Base-by-base conservation (phyloP, 768 basidiomycete genomes). In the Serpula lacrymans region DNA sequence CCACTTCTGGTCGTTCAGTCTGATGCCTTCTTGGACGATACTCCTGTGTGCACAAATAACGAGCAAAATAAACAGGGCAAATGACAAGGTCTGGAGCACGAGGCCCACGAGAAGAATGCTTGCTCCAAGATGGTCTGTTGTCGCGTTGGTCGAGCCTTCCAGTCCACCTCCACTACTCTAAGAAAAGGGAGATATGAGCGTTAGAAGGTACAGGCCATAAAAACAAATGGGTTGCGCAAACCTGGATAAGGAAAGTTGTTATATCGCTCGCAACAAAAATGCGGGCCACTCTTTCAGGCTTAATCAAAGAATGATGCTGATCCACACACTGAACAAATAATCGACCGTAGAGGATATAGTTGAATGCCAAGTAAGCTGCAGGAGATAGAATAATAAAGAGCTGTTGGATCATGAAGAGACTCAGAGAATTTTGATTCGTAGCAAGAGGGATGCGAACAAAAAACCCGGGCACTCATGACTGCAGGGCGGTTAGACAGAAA, bases 261-360 rank as follows among this genome's bases (percentile, higher is more conserved):
- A 55, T 17, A 38, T 64, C 61, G 16, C 60, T 58, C 27, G 49
- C 5, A 30, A 63, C 22, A 17, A 64, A 63, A 18, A 54, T 49
- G 23, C 24, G 31, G 2, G 51, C 52, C 0, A 56, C 51, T 23
- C 42, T 50, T 30, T 57, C 50, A 10, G 61, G 63, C 21, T 39
- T 42, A 34, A 63, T 52, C 17, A 48, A 23, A 6, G 54, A 55
- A 29, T 61, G 46, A 7, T 33, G 43, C 31, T 41, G 49, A 1
- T 50, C 41, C 11, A 52, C 41, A 6, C 49, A 58, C 10, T 30
- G 34, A 33, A 48, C 29, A 1, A 59, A 29, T 12, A 65, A 50
- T 16, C 49, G 47, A 3, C 64, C 60, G 17, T 60, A 64, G 7
- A 62, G 37, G 17, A 65, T 58, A 33, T 62, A 64, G 37, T 64